Percentiles rank a stretch among this genome's conserved stretches.
These are phyloP conservation scores for Amauroascus niger DNA, from an alignment of 2,329 filamentous ascomycete genomes.

Conservation along the genomic window DNA sequence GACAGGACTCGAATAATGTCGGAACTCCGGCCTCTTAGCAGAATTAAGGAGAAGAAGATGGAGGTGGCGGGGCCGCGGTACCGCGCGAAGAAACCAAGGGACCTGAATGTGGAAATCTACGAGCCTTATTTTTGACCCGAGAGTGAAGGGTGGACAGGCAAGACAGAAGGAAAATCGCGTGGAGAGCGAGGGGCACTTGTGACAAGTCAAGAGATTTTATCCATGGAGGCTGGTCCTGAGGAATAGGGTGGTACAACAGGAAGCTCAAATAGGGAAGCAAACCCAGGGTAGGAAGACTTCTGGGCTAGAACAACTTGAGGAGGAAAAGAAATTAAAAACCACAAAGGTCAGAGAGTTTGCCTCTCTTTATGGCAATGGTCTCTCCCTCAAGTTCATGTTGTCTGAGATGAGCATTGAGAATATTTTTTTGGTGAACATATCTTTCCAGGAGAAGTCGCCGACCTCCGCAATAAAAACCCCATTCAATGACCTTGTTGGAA, in stretches of 20 bases:
- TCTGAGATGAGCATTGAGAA: too few relatives aligned
- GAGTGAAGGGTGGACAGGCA: neutral
- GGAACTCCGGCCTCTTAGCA: neutral
- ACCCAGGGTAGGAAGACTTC: too few relatives aligned
- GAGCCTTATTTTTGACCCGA: neutral
- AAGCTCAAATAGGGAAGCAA: neutral
- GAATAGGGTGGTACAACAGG: neutral
- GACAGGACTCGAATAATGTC: neutral
- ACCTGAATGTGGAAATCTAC: neutral
- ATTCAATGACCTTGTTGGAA: too few relatives aligned
- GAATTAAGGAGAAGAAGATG: neutral
- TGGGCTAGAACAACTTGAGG: too few relatives aligned
- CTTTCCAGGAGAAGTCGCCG: too few relatives aligned
- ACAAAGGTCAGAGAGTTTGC: too few relatives aligned
- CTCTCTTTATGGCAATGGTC: too few relatives aligned
- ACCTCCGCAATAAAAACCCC: too few relatives aligned
- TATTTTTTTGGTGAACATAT: too few relatives aligned
- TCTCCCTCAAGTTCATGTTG: too few relatives aligned
- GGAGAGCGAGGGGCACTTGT: neutral
- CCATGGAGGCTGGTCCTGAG: neutral
- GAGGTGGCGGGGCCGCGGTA: neutral
- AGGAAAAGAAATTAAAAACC: too few relatives aligned
- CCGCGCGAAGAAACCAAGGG: conserved; percentile 1
- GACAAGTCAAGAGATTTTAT: neutral
- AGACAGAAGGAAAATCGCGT: neutral